Base-by-base conservation (phyloP, 2,329 filamentous ascomycete genomes). In the Trichoderma harzianum region DNA sequence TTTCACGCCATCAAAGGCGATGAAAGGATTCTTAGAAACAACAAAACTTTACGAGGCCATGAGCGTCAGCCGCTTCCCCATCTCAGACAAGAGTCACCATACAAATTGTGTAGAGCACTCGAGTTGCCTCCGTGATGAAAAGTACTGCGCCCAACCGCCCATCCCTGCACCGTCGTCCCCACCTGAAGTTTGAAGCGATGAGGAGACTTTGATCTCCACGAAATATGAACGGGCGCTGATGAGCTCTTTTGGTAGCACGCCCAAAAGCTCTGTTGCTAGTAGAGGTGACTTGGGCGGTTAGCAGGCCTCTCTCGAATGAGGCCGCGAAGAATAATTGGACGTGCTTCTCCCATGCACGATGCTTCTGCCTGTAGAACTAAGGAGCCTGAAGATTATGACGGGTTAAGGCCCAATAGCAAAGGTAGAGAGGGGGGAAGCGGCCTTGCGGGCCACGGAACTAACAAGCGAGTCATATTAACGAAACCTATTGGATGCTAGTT, bases 401-500 rank as follows among this genome's bases (percentile, higher is more conserved):
- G 26, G 5, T 36, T 18, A 36, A 34, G 30, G 32, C 58, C 64
- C 64, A 67, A 67, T 67, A 39, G 16, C 26, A n/a, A 39, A 58
- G 24, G 21, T 21, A 34, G 36, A 58, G 64, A 67, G 64, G 64
- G 64, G 64, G 8, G 43, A 21, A 39, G 53, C 32, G 24, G 51
- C 51, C 21, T 57, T 67, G 64, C 51, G 64, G 64, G 64, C 34
- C 64, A 36, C 47, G 64, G 32, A 67, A 67, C 51, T 47, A 58
- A 18, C 51, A 67, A 57, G 64, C 64, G 64, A 67, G 47, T 36
- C 34, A 53, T 26, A 67, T 39, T 28, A 12, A n/a, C 21, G 16
- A 67, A 28, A 39, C 18, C 34, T 47, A 67, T 67, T 67, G 64
- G 64, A 58, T 58, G 64, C 64, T 67, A 67, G 64, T 32, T 58